Evolutionary conservation across 805 yeast species (phyloP), one percentile per base, ranked within the genome.

Genomic region (Sporopachydermia quercuum): DNA sequence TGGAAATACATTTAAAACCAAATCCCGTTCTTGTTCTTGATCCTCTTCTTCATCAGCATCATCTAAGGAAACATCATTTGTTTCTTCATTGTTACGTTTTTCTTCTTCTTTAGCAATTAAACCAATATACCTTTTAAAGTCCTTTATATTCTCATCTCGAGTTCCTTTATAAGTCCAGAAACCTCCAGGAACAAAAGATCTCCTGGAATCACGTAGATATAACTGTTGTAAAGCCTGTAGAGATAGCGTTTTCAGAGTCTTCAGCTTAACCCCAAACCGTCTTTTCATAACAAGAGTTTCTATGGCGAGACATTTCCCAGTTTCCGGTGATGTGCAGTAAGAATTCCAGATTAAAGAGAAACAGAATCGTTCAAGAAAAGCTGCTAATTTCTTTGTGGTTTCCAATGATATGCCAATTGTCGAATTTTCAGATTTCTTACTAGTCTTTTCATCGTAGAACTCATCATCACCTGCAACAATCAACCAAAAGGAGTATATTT

Each of bases 381-480:
- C 40, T 2, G 74, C 56, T 39, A 78, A 62, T 0, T 56, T 48
- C 2, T 45, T 42, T 14, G 70, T 67, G 36, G 66, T 65, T 2
- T 49, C 61, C 39, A 51, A 45, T 4, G 57, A 47, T 13, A 76
- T 54, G 23, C 71, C 62, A 23, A 23, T 23, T 8, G 30, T 8
- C 13, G 13, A 8, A 8, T 8, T n/a, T 23, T 23, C 30, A n/a
- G n/a, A n/a, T 18, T 58, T 53, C 3, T 50, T 61, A 15, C 65
- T 66, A 4, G 55, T 58, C 8, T 8, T n/a, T 23, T 23, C n/a
- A 6, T 52, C 54, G 41, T 70, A 67, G 37, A 77, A 56, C 46
- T 77, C 87, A 6, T 61, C 57, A 50, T 82, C 93, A 46, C 74
- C 78, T 2, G 82, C 69, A 5, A 81, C 73, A 17, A 73, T 66